Conservation (phyloP, 2,329 filamentous ascomycete species). For the Paraphaeosphaeria minitans region DNA sequence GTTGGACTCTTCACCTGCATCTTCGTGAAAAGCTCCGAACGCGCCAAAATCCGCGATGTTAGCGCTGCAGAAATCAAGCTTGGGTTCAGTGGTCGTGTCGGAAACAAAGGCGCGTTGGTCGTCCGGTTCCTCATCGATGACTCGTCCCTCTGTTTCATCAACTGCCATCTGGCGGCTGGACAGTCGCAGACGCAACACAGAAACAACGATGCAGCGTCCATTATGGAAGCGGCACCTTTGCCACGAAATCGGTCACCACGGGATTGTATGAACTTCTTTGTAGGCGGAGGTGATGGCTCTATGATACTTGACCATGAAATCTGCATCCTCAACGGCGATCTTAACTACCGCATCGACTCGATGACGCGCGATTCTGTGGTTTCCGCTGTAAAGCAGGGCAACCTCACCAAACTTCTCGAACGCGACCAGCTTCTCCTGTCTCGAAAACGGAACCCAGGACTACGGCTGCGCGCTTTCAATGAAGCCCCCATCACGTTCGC, state of each 20-base stretch:
- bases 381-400: constrained; percentile 78
- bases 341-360: constrained; percentile 98
- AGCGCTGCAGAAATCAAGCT: constrained; percentile 86
- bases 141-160: constrained; percentile 92
- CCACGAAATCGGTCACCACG: constrained; percentile 71
- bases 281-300: constrained; percentile 90
- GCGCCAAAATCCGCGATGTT: constrained; percentile 76
- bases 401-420: constrained; percentile 84
- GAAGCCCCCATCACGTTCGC: constrained; percentile 90
- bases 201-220: constrained; percentile 89
- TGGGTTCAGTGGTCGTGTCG: constrained; percentile 92
- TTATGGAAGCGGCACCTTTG: constrained; percentile 80
- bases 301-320: constrained; percentile 98
- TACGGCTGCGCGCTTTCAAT: constrained; percentile 86
- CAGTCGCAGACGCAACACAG: constrained; percentile 88
- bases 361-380: constrained; percentile 95
- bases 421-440: constrained; percentile 92
- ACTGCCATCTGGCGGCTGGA: constrained; percentile 94
- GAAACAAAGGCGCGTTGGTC: constrained; percentile 93
- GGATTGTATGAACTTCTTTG: constrained; percentile 74
- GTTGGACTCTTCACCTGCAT: constrained; percentile 96
- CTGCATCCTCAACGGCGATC: constrained; percentile 92
- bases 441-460: constrained; percentile 84
- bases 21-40: constrained; percentile 83
- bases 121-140: constrained; percentile 94